Percentiles rank a stretch among this genome's conserved stretches.
These are phyloP conservation scores for Bremia lactucae DNA, from an alignment of 352 stramenopile genomes.

Conservation along the genomic window DNA sequence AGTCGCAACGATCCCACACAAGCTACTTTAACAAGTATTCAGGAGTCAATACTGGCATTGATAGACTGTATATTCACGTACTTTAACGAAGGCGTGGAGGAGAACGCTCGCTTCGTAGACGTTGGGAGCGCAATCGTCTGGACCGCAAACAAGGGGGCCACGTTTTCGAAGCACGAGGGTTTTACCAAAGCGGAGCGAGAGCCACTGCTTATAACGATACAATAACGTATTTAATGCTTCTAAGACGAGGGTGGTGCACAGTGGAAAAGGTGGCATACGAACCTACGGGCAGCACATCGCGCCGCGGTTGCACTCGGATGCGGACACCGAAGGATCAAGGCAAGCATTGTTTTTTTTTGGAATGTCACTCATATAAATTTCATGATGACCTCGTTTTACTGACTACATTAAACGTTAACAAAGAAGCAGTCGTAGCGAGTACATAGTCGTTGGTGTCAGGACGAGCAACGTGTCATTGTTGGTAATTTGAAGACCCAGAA, in stretches of 20 bases:
- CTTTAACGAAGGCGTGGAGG: constrained; percentile 36
- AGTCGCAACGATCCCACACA: constrained; percentile 31
- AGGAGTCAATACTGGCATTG: too few species aligned
- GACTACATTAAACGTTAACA: constrained; percentile 1
- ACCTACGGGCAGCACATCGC: constrained; percentile 21
- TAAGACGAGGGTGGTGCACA: too few species aligned
- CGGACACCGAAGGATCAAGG: constrained; percentile 37
- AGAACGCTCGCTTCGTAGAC: constrained; percentile 58
- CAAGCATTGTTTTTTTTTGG: constrained; percentile 15
- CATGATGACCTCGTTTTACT: constrained; percentile 7
- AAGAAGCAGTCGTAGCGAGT: constrained; percentile 19
- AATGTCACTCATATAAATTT: constrained; percentile 13
- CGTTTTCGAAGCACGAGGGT: constrained; percentile 25
- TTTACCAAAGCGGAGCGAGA: constrained; percentile 16
- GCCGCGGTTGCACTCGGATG: constrained; percentile 33
- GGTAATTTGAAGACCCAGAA: constrained; percentile 50
- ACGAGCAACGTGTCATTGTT: constrained; percentile 35
- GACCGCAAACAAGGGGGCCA: constrained; percentile 29
- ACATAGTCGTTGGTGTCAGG: constrained; percentile 37
- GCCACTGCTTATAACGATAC: constrained; percentile 13
- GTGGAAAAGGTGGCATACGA: background rate
- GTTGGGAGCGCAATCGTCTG: too few species aligned
- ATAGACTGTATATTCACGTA: too few species aligned
- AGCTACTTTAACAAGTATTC: too few species aligned
- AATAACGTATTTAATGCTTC: too few species aligned